Conservation (phyloP, 2,329 filamentous ascomycete genomes). For the Colletotrichum gigasporum region DNA sequence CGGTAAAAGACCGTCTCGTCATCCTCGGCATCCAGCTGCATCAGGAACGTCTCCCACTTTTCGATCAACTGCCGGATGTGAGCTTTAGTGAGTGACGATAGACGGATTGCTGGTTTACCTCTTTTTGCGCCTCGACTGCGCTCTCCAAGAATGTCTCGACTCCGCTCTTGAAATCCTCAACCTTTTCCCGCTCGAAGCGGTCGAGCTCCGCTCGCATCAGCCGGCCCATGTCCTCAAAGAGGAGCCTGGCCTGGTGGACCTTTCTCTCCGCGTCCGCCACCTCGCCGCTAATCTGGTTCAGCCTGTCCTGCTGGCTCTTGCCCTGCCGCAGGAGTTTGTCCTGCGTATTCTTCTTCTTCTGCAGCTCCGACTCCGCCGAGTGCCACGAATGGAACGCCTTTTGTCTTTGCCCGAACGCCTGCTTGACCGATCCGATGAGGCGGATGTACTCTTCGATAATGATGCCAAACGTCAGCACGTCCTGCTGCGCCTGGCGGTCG, state of each 20-base stretch:
- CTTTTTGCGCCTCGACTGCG: conserved; percentile 97
- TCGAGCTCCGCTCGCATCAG: conserved; percentile 92
- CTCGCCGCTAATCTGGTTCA: conserved; percentile 92
- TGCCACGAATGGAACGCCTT: conserved; percentile 98
- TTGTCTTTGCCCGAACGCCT: conserved; percentile 89
- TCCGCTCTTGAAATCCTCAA: conserved; percentile 98
- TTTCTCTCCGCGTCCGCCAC: conserved; percentile 95
- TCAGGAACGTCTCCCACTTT: conserved; percentile 97
- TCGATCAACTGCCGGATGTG: conserved; percentile 68
- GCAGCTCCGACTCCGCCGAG: conserved; percentile 85
- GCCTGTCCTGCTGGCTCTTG: conserved; percentile 92
- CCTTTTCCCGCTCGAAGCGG: conserved; percentile 95
- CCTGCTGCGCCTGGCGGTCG: conserved; percentile 95
- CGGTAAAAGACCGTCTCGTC: conserved; percentile 77
- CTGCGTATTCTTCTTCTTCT: conserved; percentile 88
- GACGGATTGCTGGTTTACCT: conserved; percentile 66
- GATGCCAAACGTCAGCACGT: conserved; percentile 94
- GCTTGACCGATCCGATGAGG: conserved; percentile 93
- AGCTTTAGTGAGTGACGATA: conserved; percentile 21
- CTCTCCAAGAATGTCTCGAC: conserved; percentile 98
- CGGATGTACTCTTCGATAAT: conserved; percentile 99
- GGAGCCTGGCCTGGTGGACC: conserved; percentile 85
- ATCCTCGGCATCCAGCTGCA: conserved; percentile 95
- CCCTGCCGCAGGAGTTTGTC: conserved; percentile 96
- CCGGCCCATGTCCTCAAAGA: conserved; percentile 98